A percentile compares a stretch with the other conserved stretches of the same genome.
Conservation (phyloP, 345 rosid genomes). For the Iberis pinnata region DNA sequence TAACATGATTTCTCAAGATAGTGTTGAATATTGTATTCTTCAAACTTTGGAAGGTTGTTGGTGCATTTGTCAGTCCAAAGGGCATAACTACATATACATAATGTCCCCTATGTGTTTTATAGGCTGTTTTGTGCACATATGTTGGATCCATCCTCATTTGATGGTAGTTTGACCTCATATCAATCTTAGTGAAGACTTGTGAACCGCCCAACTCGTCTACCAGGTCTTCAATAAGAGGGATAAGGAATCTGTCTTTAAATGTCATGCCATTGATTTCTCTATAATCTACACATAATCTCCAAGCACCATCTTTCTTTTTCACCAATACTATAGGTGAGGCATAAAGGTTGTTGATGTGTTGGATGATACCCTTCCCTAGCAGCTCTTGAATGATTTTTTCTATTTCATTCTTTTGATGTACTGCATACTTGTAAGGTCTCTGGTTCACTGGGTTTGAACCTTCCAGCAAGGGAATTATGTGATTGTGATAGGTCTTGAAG, state of each 20-base stretch:
- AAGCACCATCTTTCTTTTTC: neutral
- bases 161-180: neutral
- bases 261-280: neutral
- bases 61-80: neutral
- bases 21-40: neutral
- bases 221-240: neutral
- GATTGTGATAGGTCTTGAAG: neutral
- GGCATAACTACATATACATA: neutral
- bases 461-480: neutral
- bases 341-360: neutral
- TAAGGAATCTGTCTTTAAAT: neutral
- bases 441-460: neutral
- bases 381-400: too few species aligned
- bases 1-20: neutral
- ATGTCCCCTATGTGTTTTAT: neutral
- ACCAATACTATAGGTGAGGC: neutral
- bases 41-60: neutral
- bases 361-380: too few species aligned
- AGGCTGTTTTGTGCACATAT: neutral
- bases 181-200: neutral
- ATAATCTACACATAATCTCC: neutral
- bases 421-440: neutral
- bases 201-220: neutral
- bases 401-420: neutral
- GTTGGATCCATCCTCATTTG: neutral